Conservation (phyloP, 1,139 yeast genomes). For the Saccharomyces hybrid region DNA sequence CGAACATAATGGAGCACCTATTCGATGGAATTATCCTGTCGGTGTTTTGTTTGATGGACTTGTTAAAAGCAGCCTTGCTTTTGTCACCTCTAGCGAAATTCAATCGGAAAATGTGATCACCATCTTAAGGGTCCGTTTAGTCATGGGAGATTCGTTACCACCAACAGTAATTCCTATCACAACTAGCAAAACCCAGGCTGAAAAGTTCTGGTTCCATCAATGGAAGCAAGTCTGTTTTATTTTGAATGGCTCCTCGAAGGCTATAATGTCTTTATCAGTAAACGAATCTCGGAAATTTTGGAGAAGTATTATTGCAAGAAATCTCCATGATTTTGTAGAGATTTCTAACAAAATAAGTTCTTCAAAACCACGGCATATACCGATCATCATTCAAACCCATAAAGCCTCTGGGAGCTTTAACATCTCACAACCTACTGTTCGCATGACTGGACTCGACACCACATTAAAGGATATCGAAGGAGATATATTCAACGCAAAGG, state of each 20-base stretch:
- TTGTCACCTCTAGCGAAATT: constrained; percentile 10
- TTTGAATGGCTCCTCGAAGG: constrained; percentile 63
- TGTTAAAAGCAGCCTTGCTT: constrained; percentile 32
- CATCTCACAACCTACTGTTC: neutral
- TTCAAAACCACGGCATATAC: constrained; percentile 38
- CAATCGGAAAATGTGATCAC: constrained; percentile 12
- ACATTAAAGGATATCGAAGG: constrained; percentile 37
- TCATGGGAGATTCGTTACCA: constrained; percentile 43
- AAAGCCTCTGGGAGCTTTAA: neutral
- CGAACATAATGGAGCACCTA: constrained; percentile 53
- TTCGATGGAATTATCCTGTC: constrained; percentile 74
- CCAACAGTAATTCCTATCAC: constrained; percentile 44
- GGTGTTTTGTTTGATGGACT: constrained; percentile 56
- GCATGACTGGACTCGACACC: neutral
- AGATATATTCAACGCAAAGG: neutral
- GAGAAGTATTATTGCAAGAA: constrained; percentile 39
- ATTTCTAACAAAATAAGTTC: constrained; percentile 37
- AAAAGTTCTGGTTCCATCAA: constrained; percentile 61
- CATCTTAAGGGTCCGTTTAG: constrained; percentile 49
- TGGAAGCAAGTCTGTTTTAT: constrained; percentile 74
- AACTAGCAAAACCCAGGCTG: constrained; percentile 32
- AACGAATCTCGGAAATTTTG: constrained; percentile 52
- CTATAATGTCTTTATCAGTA: constrained; percentile 66
- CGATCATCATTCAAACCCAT: constrained; percentile 45
- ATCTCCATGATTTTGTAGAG: constrained; percentile 33